phyloP scores from a whole-genome alignment of 1,284 basidiomycete genomes.

The Ganoderma resinaceum region DNA sequence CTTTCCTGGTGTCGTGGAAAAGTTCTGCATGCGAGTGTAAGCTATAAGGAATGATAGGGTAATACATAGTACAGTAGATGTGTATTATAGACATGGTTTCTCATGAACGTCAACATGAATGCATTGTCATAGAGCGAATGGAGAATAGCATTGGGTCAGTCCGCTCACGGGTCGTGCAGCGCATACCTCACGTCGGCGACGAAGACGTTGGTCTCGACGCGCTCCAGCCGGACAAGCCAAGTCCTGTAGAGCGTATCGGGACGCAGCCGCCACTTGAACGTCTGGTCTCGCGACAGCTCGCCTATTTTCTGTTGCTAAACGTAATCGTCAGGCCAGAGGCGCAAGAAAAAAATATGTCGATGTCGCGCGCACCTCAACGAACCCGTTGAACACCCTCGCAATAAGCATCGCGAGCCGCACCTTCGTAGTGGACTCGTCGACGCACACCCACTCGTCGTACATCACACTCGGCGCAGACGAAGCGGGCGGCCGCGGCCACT shows the following conservation, averaged over 20 bases:
- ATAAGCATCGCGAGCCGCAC: constrained; percentile 22
- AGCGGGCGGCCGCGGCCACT: constrained; percentile 23
- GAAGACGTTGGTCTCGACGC: constrained; percentile 25
- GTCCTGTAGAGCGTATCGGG: constrained; percentile 23
- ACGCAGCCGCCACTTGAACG: constrained; percentile 18
- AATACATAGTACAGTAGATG: not conserved
- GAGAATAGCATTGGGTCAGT: not conserved
- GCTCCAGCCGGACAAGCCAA: constrained; percentile 26
- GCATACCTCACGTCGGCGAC: constrained; percentile 24
- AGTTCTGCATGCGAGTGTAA: not conserved
- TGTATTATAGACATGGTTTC: not conserved
- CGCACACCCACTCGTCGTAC: constrained; percentile 23
- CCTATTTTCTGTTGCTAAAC: constrained; percentile 8
- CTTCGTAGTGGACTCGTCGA: constrained; percentile 11
- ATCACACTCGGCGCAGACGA: not conserved
- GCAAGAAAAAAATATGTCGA: too few species aligned
- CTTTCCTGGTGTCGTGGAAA: not conserved
- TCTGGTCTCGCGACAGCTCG: not conserved
- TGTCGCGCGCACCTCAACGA: constrained; percentile 20
- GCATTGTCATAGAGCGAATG: not conserved
- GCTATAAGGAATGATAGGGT: not conserved
- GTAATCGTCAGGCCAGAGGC: not conserved
- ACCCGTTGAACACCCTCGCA: constrained; percentile 20
- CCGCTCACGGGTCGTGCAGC: not conserved
- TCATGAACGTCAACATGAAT: not conserved